Base-by-base conservation (phyloP, 768 basidiomycete genomes). In the Leccinum subgranulosum region DNA sequence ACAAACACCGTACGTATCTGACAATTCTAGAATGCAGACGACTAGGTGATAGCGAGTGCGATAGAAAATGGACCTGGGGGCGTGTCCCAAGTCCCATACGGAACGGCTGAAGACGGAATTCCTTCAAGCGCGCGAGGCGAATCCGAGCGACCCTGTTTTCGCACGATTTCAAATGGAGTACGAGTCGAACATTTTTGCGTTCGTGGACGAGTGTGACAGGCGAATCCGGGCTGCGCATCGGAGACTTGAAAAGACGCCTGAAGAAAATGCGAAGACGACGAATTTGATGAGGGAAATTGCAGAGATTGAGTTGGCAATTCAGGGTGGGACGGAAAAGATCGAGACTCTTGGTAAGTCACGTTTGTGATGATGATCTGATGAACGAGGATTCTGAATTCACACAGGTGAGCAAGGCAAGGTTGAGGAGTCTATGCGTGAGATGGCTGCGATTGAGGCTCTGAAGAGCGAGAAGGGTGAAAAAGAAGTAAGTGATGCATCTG, bases 211-310 rank as follows among this genome's bases (percentile, higher is more conserved):
- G 73, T 98, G 96, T 76, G 97, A 99, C 81, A 79, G 97, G 67
- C 82, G 96, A 69, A 98, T 99, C 75, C 81, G 93, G 39, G 85
- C 91, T 39, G 93, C 94, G 46, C 97, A 99, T 73, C 82, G 94
- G 65, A 83, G 97, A 69, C 76, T 99, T 69, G 97, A 99, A 79
- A 99, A 99, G 81, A 99, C 97, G 6, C 97, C 97, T 33, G 97
- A 98, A 77, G 97, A 99, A 80, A 99, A 99, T 72, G 94, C 94
- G 51, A 97, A 98, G 77, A 98, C 96, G 31, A 98, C 97, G 4
- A 94, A 96, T 73, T 74, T 99, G 79, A 99, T 99, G 97, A 82
- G 94, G 62, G 97, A 99, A 82, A 98, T 99, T 75, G 97, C 93
- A 56, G 97, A 99, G 78, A 98, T 99, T 72, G 96, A 98, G 79